phyloP scores from a whole-genome alignment of 805 yeast species.

The Kodamaea fukazawae region DNA sequence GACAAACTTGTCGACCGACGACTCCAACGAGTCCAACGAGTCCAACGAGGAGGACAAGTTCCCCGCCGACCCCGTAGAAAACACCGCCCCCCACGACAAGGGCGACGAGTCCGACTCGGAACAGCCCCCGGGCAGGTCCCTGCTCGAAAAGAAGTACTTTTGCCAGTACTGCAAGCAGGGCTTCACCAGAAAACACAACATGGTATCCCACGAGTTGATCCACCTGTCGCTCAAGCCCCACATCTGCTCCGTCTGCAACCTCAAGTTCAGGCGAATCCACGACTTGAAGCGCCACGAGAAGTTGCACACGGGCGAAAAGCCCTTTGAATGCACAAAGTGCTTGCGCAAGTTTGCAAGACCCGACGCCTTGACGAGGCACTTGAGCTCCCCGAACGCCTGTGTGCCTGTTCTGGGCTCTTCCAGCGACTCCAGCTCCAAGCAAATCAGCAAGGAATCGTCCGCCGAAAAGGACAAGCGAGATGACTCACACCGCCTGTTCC shows the following conservation, averaged over 20 bases:
- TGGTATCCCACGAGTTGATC: constrained; percentile 68
- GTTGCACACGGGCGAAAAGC: constrained; percentile 74
- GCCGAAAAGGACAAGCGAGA: not conserved
- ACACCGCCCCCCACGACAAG: not conserved
- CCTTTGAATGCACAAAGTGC: constrained; percentile 60
- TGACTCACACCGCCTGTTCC: not conserved
- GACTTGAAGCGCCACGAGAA: constrained; percentile 75
- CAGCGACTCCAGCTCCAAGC: constrained; percentile 7
- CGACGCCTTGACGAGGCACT: constrained; percentile 73
- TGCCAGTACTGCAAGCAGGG: constrained; percentile 63
- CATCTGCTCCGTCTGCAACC: constrained; percentile 57
- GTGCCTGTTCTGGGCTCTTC: constrained; percentile 6
- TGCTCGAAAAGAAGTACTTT: constrained; percentile 31
- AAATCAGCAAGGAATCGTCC: constrained; percentile 3
- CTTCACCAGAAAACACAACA: constrained; percentile 70
- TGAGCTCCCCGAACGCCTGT: constrained; percentile 44
- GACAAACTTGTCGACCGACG: constrained; percentile 3
- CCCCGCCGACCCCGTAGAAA: not conserved
- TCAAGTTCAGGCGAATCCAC: constrained; percentile 67
- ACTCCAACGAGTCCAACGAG: constrained; percentile 3
- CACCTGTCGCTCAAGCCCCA: constrained; percentile 67
- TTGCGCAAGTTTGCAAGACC: constrained; percentile 66
- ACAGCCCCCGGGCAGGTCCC: not conserved
- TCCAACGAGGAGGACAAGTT: not conserved
- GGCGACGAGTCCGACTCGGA: constrained; percentile 1